Conservation (phyloP, 2,329 filamentous ascomycete species). For the Pseudogymnoascus verrucosus region DNA sequence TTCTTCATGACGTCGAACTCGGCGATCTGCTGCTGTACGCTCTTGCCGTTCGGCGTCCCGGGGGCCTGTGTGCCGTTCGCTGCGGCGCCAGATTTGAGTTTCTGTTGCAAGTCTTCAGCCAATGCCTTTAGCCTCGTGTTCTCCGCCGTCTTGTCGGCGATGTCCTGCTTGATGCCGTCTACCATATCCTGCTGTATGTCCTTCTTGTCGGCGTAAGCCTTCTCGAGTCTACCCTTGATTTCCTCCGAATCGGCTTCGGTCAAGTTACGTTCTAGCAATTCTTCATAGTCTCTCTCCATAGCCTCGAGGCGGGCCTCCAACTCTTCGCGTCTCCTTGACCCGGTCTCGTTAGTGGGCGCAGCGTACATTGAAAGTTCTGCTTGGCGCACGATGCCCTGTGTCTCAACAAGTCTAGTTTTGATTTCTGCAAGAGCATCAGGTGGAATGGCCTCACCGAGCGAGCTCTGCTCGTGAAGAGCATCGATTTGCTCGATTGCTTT, state of each 20-base stretch:
- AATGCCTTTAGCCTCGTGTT: conserved; percentile 72
- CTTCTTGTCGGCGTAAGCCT: conserved; percentile 68
- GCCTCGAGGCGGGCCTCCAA: conserved; percentile 67
- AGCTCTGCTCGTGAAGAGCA: conserved; percentile 65
- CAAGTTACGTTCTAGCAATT: conserved; percentile 71
- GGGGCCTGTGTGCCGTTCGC: conserved; percentile 46
- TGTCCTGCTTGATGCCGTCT: conserved; percentile 68
- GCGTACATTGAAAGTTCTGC: conserved; percentile 76
- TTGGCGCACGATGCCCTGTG: conserved; percentile 86
- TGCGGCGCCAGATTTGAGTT: conserved; percentile 55
- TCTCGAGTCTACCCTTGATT: conserved; percentile 70
- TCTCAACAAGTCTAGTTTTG: conserved; percentile 72
- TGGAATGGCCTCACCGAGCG: conserved; percentile 68
- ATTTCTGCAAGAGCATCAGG: conserved; percentile 74
- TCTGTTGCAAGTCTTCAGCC: conserved; percentile 70
- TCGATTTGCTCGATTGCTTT: conserved; percentile 80
- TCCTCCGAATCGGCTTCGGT: conserved; percentile 73
- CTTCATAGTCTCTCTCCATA: conserved; percentile 77
- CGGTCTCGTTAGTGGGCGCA: conserved; percentile 52
- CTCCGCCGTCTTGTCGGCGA: conserved; percentile 71
- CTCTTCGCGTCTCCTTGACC: conserved; percentile 62
- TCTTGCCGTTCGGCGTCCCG: conserved; percentile 69
- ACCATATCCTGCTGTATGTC: conserved; percentile 65
- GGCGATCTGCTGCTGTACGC: conserved; percentile 92
- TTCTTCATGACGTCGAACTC: conserved; percentile 99